Conservation (phyloP, 1,284 basidiomycete species). For the Ustilago shanxiensis region DNA sequence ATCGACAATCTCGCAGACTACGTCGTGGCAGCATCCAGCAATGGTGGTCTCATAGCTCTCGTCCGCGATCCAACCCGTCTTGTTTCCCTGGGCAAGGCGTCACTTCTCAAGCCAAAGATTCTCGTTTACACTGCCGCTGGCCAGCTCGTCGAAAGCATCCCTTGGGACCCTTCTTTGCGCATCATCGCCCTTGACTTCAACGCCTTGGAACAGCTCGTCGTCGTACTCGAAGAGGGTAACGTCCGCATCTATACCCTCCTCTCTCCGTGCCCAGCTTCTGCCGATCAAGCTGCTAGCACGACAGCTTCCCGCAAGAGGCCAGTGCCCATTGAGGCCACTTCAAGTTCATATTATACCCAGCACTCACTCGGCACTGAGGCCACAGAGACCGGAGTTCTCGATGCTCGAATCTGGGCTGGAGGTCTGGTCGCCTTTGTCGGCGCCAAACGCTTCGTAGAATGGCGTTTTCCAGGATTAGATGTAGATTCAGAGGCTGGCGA, state of each 20-base stretch:
- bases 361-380: constrained; percentile 87
- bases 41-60: constrained; percentile 88
- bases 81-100: constrained; percentile 79
- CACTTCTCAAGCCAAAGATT: constrained; percentile 78
- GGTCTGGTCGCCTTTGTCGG: constrained; percentile 89
- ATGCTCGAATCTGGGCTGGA: constrained; percentile 85
- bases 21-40: constrained; percentile 82
- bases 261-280: constrained; percentile 47
- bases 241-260: constrained; percentile 88
- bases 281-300: constrained; percentile 16
- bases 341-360: constrained; percentile 82
- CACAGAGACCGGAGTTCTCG: constrained; percentile 82
- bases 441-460: constrained; percentile 82
- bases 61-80: constrained; percentile 87
- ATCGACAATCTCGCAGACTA: constrained; percentile 84
- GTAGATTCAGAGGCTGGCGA: constrained; percentile 39
- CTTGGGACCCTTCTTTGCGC: constrained; percentile 81
- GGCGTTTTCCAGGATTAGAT: constrained; percentile 79
- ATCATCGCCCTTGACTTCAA: constrained; percentile 88
- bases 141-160: constrained; percentile 70
- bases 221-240: constrained; percentile 90
- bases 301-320: constrained; percentile 30
- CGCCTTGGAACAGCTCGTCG: constrained; percentile 80
- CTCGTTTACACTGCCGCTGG: constrained; percentile 73
- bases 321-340: constrained; percentile 51